Conservation (phyloP, 257 asterid genomes). For the Petunia axillaris region DNA sequence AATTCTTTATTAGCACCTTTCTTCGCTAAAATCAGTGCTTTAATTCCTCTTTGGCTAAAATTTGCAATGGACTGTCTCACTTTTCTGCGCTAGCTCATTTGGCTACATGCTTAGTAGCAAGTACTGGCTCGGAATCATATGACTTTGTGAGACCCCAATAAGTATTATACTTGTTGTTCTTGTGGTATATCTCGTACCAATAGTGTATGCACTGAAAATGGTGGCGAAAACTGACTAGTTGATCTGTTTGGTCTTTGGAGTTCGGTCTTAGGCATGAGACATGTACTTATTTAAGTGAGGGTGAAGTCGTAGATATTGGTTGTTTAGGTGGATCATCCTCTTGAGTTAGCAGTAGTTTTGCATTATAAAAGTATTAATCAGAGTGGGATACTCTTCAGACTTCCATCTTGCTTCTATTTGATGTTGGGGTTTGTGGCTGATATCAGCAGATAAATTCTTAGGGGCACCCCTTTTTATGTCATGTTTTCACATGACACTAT, state of each 20-base stretch:
- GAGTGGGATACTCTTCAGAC: not conserved
- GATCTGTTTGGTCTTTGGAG: no score
- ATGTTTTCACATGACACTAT: not conserved
- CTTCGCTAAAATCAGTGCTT: not conserved
- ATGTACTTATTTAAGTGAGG: not conserved
- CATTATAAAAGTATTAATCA: not conserved
- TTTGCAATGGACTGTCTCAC: not conserved
- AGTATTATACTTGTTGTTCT: constrained; percentile 4
- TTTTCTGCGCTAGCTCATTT: not conserved
- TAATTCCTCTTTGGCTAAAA: not conserved
- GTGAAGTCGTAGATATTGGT: not conserved
- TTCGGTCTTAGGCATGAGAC: constrained; percentile 8
- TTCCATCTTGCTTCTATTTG: constrained; percentile 8
- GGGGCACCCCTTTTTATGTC: not conserved
- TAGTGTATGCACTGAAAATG: not conserved
- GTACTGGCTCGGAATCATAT: not conserved
- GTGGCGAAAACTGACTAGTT: not conserved
- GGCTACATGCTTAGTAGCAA: constrained; percentile 3
- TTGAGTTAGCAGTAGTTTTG: not conserved
- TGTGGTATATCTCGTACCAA: not conserved
- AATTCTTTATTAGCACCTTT: not conserved
- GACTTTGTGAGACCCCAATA: not conserved
- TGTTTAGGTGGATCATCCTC: constrained; percentile 10
- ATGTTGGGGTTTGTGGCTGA: constrained; percentile 18
- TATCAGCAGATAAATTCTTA: not conserved